Percentiles rank a stretch among this genome's conserved stretches.
Conservation (phyloP, 352 stramenopile genomes). For the Pythium guiyangense region DNA sequence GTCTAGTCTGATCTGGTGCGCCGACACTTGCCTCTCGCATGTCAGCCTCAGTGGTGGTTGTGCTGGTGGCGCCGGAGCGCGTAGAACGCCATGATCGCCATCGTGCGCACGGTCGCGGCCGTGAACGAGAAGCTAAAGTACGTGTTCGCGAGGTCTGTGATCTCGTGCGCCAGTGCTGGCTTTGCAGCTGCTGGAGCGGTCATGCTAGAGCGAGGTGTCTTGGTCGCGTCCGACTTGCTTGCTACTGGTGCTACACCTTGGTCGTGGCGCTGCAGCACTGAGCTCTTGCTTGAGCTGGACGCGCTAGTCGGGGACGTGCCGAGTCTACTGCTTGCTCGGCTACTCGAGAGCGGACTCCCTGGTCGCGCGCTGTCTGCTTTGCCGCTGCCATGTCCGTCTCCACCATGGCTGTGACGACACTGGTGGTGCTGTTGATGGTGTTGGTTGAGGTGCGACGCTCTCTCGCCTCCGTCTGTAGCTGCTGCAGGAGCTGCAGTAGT, state of each 20-base stretch:
- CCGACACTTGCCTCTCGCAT: too few relatives aligned
- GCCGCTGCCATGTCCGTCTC: not conserved
- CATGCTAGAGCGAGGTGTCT: not conserved
- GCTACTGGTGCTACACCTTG: not conserved
- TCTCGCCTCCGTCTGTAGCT: not conserved
- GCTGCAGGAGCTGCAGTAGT: not conserved
- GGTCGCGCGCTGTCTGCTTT: constrained; percentile 3
- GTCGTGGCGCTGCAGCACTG: too few relatives aligned
- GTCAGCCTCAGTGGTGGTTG: constrained; percentile 29
- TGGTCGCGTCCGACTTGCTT: not conserved
- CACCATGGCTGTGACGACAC: not conserved
- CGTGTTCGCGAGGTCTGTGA: constrained; percentile 10
- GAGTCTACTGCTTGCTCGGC: not conserved
- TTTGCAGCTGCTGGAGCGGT: not conserved
- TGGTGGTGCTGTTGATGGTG: too few relatives aligned
- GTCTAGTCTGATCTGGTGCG: too few relatives aligned
- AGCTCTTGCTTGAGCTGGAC: not conserved
- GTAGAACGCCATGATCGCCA: constrained; percentile 14
- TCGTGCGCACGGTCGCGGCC: constrained; percentile 13
- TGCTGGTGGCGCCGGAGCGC: constrained; percentile 30
- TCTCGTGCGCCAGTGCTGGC: not conserved
- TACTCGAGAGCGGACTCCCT: not conserved
- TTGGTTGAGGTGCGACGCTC: not conserved
- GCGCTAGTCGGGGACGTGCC: not conserved
- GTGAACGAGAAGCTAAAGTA: constrained; percentile 16